These are phyloP conservation scores for Erysimum pusillum DNA, from an alignment of 441 rosid genomes.

Conservation along the genomic window DNA sequence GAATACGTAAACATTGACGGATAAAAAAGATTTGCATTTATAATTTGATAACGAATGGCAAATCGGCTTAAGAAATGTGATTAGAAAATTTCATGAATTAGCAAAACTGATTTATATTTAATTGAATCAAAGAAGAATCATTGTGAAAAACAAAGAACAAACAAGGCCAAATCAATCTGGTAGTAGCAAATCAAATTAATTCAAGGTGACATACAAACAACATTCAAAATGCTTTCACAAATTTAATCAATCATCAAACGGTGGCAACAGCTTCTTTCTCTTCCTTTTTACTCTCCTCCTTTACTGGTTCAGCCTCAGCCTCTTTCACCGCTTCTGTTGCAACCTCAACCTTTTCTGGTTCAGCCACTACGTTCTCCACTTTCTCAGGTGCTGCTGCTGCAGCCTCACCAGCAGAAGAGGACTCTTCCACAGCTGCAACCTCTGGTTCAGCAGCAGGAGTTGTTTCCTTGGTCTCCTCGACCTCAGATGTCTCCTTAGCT, in stretches of 20 bases:
- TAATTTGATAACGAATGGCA: neutral
- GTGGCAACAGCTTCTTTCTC: constrained; percentile 42
- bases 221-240: constrained; percentile 31
- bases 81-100: neutral
- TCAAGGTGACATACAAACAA: constrained; percentile 34
- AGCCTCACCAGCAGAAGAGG: constrained; percentile 34
- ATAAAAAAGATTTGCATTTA: no score
- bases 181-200: constrained; percentile 39
- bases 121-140: constrained; percentile 38
- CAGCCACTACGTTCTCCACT: constrained; percentile 27
- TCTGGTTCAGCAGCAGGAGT: constrained; percentile 33
- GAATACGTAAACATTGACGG: no score
- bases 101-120: constrained; percentile 43
- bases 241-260: constrained; percentile 38
- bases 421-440: constrained; percentile 38
- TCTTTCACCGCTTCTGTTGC: neutral
- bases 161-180: constrained; percentile 33
- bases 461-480: constrained; percentile 39
- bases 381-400: constrained; percentile 20
- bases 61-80: neutral
- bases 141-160: constrained; percentile 34
- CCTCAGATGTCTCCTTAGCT: constrained; percentile 40
- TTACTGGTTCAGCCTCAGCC: constrained; percentile 23
- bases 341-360: constrained; percentile 27
- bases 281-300: constrained; percentile 11